Evolutionary conservation across 164 flowering plant genomes (phyloP).

Genomic region (Cinnamomum micranthum): DNA sequence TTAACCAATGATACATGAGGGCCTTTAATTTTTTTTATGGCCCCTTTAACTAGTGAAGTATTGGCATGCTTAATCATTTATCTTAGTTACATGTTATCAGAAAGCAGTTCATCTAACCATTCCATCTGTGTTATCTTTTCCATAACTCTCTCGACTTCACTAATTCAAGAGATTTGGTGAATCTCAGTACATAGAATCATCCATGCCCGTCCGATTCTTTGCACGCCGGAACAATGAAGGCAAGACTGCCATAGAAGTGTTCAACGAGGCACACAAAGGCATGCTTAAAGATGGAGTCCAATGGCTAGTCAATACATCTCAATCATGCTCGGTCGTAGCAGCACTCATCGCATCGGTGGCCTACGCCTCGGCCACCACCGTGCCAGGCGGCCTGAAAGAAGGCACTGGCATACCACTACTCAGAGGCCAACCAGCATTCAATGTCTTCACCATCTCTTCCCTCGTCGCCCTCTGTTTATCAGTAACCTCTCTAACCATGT

Average conservation of each 20-base stretch:
- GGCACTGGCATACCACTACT: not conserved
- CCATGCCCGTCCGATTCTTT: not conserved
- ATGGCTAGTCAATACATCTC: not conserved
- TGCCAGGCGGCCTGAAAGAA: conserved; percentile 17
- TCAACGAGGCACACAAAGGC: not conserved
- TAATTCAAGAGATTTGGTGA: no score
- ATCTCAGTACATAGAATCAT: not conserved
- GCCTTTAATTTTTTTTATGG: no score
- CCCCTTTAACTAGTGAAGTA: no score
- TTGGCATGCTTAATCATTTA: no score
- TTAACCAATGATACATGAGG: no score
- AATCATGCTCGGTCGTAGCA: not conserved
- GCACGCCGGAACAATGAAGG: not conserved
- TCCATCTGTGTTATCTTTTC: no score
- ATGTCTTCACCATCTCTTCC: not conserved
- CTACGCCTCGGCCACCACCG: conserved; percentile 19
- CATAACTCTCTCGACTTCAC: no score
- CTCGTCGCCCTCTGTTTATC: not conserved
- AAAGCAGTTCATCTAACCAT: no score
- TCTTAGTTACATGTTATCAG: no score
- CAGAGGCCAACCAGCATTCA: not conserved
- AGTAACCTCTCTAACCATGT: not conserved
- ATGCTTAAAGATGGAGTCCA: not conserved
- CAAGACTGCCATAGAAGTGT: not conserved
- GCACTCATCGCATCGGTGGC: not conserved